These are phyloP conservation scores for Arthroderma uncinatum DNA, from an alignment of 2,329 filamentous ascomycete genomes.

Conservation along the genomic window DNA sequence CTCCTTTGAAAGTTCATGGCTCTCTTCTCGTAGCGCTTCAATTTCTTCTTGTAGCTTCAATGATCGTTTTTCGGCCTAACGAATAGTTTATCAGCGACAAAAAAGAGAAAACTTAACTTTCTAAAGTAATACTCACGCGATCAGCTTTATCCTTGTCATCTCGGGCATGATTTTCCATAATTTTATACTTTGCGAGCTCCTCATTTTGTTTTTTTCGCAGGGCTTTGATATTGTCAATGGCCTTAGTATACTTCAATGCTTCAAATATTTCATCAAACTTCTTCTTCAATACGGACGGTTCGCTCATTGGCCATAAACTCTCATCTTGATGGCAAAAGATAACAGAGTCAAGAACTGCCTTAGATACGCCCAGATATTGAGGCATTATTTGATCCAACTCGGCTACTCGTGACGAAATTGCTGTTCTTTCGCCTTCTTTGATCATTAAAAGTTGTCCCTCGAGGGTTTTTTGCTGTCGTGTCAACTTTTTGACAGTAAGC, in stretches of 20 bases:
- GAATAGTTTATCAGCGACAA: slow-evolving; percentile 8
- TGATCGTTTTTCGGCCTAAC: slow-evolving; percentile 50
- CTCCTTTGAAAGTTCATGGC: slow-evolving; percentile 45
- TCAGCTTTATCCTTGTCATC: slow-evolving; percentile 75
- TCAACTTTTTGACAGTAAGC: slow-evolving; percentile 72
- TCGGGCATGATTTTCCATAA: slow-evolving; percentile 66
- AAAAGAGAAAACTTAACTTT: not conserved
- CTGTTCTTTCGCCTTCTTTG: slow-evolving; percentile 66
- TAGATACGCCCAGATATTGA: slow-evolving; percentile 75
- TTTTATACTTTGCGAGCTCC: slow-evolving; percentile 60
- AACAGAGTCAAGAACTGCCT: slow-evolving; percentile 81
- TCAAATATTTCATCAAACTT: slow-evolving; percentile 97
- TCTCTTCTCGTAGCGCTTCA: slow-evolving; percentile 48
- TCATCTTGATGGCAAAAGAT: slow-evolving; percentile 99
- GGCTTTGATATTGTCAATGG: slow-evolving; percentile 85
- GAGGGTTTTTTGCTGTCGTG: slow-evolving; percentile 66
- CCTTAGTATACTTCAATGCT: slow-evolving; percentile 91
- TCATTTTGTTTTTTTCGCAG: slow-evolving; percentile 73
- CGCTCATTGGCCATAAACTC: slow-evolving; percentile 90
- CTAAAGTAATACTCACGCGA: slow-evolving; percentile 34
- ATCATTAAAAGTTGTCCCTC: slow-evolving; percentile 67
- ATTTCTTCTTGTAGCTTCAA: slow-evolving; percentile 53
- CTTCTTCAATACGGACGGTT: slow-evolving; percentile 75
- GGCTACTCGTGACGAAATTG: slow-evolving; percentile 66
- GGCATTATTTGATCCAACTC: slow-evolving; percentile 79